These are phyloP conservation scores for Biancaea sappan DNA, from an alignment of 306 rosid genomes.

Conservation along the genomic window DNA sequence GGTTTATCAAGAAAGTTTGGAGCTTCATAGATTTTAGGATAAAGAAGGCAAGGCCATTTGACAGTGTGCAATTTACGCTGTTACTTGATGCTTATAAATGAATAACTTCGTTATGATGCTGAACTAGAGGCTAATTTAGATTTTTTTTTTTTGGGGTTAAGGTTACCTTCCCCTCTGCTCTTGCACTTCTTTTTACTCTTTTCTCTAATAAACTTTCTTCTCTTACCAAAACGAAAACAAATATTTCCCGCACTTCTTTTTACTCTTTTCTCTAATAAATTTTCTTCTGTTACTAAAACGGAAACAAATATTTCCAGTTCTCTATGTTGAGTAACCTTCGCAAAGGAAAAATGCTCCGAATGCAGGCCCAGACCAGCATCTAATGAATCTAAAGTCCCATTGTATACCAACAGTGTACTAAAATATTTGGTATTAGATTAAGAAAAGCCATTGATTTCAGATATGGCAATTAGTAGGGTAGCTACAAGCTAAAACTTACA, in stretches of 20 bases:
- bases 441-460: neutral
- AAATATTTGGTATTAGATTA: neutral
- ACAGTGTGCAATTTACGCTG: neutral
- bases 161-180: neutral
- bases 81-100: neutral
- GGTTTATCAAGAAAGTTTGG: too few species aligned
- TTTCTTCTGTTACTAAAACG: too few species aligned
- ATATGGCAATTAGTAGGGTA: neutral
- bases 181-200: neutral
- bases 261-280: too few species aligned
- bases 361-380: neutral
- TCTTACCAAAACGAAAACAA: too few species aligned
- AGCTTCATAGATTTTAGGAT: neutral
- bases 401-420: neutral
- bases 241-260: too few species aligned
- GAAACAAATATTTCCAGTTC: too few species aligned
- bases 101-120: too few species aligned
- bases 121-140: too few species aligned
- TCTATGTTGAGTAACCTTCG: neutral
- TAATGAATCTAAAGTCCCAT: neutral
- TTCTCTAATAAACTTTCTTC: neutral
- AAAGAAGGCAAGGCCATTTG: neutral
- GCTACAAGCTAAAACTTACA: neutral
- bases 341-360: neutral
- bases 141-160: too few species aligned